Evolutionary conservation across 2,329 filamentous ascomycete species (phyloP), one percentile per base, ranked within the genome.

Genomic region (Fusarium mundagurra): DNA sequence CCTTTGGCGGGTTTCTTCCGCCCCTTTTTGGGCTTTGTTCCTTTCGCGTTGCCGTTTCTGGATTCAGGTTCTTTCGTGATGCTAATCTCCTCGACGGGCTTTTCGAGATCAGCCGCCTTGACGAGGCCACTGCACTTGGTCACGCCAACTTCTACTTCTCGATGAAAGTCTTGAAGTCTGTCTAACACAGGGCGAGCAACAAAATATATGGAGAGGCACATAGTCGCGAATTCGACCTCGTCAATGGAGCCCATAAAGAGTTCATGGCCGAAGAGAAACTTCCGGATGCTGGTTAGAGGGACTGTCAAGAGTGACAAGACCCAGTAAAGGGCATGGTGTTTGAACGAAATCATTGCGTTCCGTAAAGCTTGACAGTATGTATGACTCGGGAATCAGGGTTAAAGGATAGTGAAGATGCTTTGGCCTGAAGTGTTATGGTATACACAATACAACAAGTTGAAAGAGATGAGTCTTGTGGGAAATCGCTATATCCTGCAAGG

Each of bases 291-390:
- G 17, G 44, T 14, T 16, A 63, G 31, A 22, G 60, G 61, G 12
- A 74, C 24, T 4, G 74, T 66, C n/a, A 58, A 43, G 27, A 71
- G 22, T 5, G 76, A 74, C 16, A 78, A 8, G 11, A 18, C 50
- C 76, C 76, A 78, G 57, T 70, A 68, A 43, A 76, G 44, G 36
- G 63, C 9, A 53, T 78, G 74, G 31, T 73, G 11, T 22, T 58
- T 64, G 22, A 61, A 27, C 13, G 73, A 77, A 13, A 77, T 51
- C 75, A 77, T 77, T 18, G 44, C 39, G 44, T 22, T 48, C 24
- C 33, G 16, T 31, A 34, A 44, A 27, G 29, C 29, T 34, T 36
- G 29, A 12, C 29, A 16, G 43, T 60, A 53, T 9, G 33, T 41
- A 59, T 48, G 61, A 6, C 61, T 27, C 20, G 20, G 14, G 51